Conservation (phyloP, 768 basidiomycete species). For the Tulasnella sp. region DNA sequence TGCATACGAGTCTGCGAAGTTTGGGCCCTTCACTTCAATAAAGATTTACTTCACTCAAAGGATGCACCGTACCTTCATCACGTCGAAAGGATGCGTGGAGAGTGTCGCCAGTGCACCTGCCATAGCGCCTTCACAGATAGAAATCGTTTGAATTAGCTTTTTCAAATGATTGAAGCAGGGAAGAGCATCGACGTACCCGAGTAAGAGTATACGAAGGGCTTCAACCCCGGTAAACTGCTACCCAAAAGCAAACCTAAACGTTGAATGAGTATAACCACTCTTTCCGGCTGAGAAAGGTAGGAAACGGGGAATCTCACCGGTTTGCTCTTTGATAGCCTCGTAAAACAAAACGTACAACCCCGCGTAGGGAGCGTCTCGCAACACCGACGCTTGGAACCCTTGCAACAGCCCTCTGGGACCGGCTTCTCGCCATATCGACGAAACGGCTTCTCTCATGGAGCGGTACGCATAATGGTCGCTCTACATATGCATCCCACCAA, state of each 20-base stretch:
- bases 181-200: background rate
- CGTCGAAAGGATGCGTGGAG: constrained; percentile 86
- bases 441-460: constrained; percentile 46
- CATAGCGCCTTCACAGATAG: constrained; percentile 43
- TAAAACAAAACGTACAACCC: constrained; percentile 83
- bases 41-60: too few relatives aligned
- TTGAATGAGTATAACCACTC: constrained; percentile 22
- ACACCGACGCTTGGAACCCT: constrained; percentile 74
- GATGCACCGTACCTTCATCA: constrained; percentile 55
- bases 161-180: background rate
- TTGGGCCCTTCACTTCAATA: too few relatives aligned
- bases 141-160: background rate
- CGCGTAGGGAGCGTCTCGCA: constrained; percentile 92
- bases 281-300: constrained; percentile 13
- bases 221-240: background rate
- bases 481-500: constrained; percentile 24
- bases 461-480: constrained; percentile 68
- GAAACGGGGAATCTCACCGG: constrained; percentile 31
- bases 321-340: constrained; percentile 70
- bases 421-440: constrained; percentile 42
- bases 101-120: constrained; percentile 80
- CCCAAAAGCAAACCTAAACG: background rate
- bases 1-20: constrained; percentile 72
- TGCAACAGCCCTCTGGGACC: constrained; percentile 76
- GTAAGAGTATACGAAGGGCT: background rate